Base-by-base conservation (phyloP, 2,329 filamentous ascomycete genomes). In the Pseudogymnoascus sp. region DNA sequence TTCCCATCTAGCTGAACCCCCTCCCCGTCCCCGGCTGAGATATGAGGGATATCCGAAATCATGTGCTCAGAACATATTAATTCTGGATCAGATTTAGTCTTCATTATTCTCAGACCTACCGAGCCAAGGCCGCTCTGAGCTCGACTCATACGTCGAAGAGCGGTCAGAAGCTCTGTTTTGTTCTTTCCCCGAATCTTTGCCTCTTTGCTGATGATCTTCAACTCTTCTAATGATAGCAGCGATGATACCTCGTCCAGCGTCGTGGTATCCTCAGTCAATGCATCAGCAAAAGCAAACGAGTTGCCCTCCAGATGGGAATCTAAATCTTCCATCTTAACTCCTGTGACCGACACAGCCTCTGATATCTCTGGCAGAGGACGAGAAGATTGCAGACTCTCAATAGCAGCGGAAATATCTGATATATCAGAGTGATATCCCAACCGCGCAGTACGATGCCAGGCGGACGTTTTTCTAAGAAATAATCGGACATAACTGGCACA, bases 391-490 rank as follows among this genome's bases (percentile, higher is more conserved):
- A 97, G 77, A 50, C 78, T 80, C 10, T 77, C 73, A 3, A 92
- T 85, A 1, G 90, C 88, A 11, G 75, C 71, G 11, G 85, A 78
- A 39, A 92, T 78, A 71, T 97, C 84, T 47, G 86, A 82, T 64
- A 99, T 88, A 71, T 97, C 92, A 65, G 85, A 83, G 69, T 93
- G 84, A 69, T 97, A 97, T 1, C 85, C 84, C 26, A 99, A 75
- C 21, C 85, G 84, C 68, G 82, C 84, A 65, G 91, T 82, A 8
- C 94, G 86, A 77, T 97, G 92, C 94, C 94, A 99, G 1, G 86
- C 86, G 21, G 89, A 89, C 1, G 90, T 91, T 73, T 99, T 99
- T 54, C 94, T 86, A 2, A 99, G 79, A 70, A 99, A 99, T 1
- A 99, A 77, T 21, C 94, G 86, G 11, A 97, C 92, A 74, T 97